Base-by-base conservation (phyloP, 208 protist genomes). In the Trypanosoma vivax region DNA sequence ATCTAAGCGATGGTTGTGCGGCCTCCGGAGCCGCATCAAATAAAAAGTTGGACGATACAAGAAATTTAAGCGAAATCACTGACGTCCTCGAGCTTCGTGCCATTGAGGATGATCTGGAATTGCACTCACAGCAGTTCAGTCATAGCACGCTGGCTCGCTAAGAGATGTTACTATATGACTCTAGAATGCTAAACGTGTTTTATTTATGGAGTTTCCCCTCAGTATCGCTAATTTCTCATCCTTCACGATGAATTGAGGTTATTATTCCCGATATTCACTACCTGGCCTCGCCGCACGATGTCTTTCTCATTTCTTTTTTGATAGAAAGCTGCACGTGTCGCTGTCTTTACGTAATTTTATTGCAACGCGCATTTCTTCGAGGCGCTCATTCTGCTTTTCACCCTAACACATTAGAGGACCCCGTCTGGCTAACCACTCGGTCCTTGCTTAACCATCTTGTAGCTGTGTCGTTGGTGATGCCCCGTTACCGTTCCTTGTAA, bases 1-100 rank as follows among this genome's bases (percentile, higher is more conserved):
- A 83, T 41, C 52, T 85, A 27, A 78, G 71, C 13, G 75, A 86
- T 60, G 77, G 82, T 0, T 71, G 66, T 31, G 75, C 75, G 1
- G 82, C 82, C 13, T 86, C 77, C 5, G 82, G 82, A 0, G 82
- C 75, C 16, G 43, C 60, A 19, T 83, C 82, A 11, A 86, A 86
- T 48, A 72, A 64, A 14, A 27, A 42, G 9, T 34, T 84, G 25
- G 61, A 85, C 50, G 83, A 90, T 47, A 46, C 61, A 2, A 57
- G 49, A 31, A 86, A 87, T 38, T 43, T 76, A 35, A 47, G 74
- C 24, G 48, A 51, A 10, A 43, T 19, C 19, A 51, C 72, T 56
- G 76, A 84, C 38, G n/a, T 76, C 28, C 63, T 62, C 28, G 75
- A 66, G 21, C 37, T 62, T 28, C 24, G 27, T 31, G 56, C 56